Percentiles rank a stretch among this genome's conserved stretches.
Evolutionary conservation across 78 protist genomes (phyloP).

Genomic region (Dictyostelium brefeldianum): DNA sequence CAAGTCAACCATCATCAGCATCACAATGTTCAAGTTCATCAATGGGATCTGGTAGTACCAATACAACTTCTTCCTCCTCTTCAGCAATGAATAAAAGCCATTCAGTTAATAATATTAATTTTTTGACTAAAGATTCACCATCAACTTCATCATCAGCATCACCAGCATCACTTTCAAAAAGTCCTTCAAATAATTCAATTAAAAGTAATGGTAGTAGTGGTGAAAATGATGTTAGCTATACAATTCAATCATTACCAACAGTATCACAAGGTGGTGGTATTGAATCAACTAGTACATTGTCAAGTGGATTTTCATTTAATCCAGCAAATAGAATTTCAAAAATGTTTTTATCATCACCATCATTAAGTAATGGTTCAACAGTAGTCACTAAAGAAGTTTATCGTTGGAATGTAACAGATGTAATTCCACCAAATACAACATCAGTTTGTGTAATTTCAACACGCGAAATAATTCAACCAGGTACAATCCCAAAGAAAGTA

Average conservation of each 20-base stretch:
- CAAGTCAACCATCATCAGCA: background rate
- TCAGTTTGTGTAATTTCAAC: constrained; percentile 1
- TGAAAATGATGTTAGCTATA: background rate
- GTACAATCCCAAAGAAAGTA: constrained; percentile 31
- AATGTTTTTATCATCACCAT: background rate
- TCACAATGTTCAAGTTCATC: background rate
- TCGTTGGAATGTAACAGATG: constrained; percentile 1
- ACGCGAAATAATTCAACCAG: background rate
- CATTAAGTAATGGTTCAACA: background rate
- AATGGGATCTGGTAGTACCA: background rate
- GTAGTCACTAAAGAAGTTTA: background rate
- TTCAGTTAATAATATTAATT: constrained; percentile 3
- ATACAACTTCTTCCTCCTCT: background rate
- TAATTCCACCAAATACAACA: constrained; percentile 2
- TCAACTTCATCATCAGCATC: background rate
- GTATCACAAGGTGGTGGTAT: too few species aligned
- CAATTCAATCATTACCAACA: constrained; percentile 1
- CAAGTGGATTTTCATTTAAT: background rate
- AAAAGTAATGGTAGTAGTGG: background rate
- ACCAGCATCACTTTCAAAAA: constrained; percentile 1
- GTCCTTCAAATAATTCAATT: background rate
- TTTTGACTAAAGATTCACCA: background rate
- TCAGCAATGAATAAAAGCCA: background rate
- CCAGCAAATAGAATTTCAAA: constrained; percentile 5
- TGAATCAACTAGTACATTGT: background rate